Percentiles rank a stretch among this genome's conserved stretches.
phyloP scores from a whole-genome alignment of 129 eudicot species.

The Deinandra increscens region DNA sequence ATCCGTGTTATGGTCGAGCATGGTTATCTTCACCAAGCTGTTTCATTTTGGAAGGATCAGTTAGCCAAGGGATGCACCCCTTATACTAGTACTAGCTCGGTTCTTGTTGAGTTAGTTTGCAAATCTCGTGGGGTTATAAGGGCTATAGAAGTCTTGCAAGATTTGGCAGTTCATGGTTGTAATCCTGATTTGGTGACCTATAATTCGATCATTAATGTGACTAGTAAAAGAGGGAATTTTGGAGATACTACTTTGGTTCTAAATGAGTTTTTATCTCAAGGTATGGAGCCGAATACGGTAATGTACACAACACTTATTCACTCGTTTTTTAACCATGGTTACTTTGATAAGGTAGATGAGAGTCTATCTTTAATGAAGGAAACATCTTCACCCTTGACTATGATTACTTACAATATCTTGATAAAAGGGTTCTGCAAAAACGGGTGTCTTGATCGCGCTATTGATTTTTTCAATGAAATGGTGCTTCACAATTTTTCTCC shows the following conservation, averaged over 20 bases:
- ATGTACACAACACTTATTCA: slow-evolving; percentile 73
- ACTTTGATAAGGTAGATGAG: slow-evolving; percentile 56
- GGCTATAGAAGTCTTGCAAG: slow-evolving; percentile 66
- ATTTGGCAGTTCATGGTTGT: slow-evolving; percentile 61
- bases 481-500: slow-evolving; percentile 44
- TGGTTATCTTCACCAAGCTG: slow-evolving; percentile 51
- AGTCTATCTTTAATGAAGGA: slow-evolving; percentile 53
- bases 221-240: slow-evolving; percentile 54
- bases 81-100: slow-evolving; percentile 54
- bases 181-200: slow-evolving; percentile 71
- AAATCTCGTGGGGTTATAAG: slow-evolving; percentile 54
- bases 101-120: slow-evolving; percentile 65
- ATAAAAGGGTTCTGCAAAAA: slow-evolving; percentile 67
- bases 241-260: slow-evolving; percentile 49
- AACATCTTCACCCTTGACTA: slow-evolving; percentile 44
- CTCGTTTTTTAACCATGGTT: slow-evolving; percentile 54
- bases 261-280: slow-evolving; percentile 50
- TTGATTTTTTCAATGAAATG: slow-evolving; percentile 56
- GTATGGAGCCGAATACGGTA: slow-evolving; percentile 60
- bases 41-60: slow-evolving; percentile 72
- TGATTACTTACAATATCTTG: slow-evolving; percentile 66
- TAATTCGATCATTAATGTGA: slow-evolving; percentile 48
- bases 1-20: slow-evolving; percentile 53
- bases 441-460: slow-evolving; percentile 66
- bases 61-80: slow-evolving; percentile 78